Evolutionary conservation across 768 basidiomycete genomes (phyloP).

Genomic region (Boletus rubroflammeus): DNA sequence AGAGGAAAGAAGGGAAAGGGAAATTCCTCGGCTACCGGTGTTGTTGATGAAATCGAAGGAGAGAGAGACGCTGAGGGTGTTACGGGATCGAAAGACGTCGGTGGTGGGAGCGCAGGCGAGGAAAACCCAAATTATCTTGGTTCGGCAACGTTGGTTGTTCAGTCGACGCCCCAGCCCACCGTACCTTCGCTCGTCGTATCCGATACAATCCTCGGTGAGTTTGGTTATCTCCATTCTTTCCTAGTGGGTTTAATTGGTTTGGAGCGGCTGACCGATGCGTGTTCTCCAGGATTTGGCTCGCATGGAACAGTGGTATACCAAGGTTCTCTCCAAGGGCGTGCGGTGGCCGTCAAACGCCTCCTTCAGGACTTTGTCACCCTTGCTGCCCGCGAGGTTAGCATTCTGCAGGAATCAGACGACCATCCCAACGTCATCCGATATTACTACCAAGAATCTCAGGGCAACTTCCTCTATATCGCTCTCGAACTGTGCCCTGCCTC

Average conservation of each 20-base stretch:
- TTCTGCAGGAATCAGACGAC: constrained; percentile 95
- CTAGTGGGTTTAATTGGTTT: background rate
- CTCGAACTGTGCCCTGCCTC: constrained; percentile 92
- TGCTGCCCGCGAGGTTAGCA: constrained; percentile 87
- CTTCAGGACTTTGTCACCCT: constrained; percentile 94
- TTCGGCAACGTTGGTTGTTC: constrained; percentile 23
- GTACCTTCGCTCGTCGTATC: constrained; percentile 64
- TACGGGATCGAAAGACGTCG: constrained; percentile 36
- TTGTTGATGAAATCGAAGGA: constrained; percentile 22
- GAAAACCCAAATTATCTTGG: constrained; percentile 12
- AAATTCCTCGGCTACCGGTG: constrained; percentile 10
- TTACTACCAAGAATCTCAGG: constrained; percentile 93
- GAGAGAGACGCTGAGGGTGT: constrained; percentile 26
- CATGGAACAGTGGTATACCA: constrained; percentile 95
- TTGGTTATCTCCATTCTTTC: background rate
- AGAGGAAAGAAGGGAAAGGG: constrained; percentile 55
- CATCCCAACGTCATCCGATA: constrained; percentile 99
- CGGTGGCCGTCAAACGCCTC: constrained; percentile 97
- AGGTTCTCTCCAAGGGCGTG: constrained; percentile 93
- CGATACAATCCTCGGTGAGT: constrained; percentile 69
- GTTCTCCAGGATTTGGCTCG: constrained; percentile 76
- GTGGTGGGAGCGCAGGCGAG: constrained; percentile 20
- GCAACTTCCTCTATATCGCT: constrained; percentile 95
- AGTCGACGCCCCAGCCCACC: constrained; percentile 17
- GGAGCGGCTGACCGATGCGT: constrained; percentile 4